These are phyloP conservation scores for Plasmodium gonderi DNA, from an alignment of 169 alveolate genomes.

Conservation along the genomic window DNA sequence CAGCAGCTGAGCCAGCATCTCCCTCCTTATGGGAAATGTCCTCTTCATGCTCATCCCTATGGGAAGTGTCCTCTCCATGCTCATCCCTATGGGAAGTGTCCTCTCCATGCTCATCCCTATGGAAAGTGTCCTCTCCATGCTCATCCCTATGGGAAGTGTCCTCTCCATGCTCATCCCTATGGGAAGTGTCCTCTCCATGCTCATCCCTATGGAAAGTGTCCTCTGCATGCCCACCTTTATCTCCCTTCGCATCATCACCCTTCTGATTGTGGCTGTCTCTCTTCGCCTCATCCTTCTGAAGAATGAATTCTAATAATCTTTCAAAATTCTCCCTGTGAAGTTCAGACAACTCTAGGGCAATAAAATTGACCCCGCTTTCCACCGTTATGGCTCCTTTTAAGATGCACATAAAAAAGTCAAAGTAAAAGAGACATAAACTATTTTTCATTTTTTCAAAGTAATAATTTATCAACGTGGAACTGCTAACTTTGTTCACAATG, in stretches of 20 bases:
- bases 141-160: too few species aligned
- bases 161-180: too few species aligned
- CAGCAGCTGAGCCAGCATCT: too few species aligned
- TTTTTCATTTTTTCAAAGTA: slow-evolving; percentile 6
- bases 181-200: too few species aligned
- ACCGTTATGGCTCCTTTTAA: slow-evolving; percentile 13
- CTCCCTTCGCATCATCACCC: background rate
- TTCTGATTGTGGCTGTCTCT: background rate
- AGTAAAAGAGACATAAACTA: slow-evolving; percentile 27
- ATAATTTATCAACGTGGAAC: background rate
- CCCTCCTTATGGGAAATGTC: too few species aligned
- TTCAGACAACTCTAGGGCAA: background rate
- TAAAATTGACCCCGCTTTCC: slow-evolving; percentile 18
- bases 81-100: too few species aligned
- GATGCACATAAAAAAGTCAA: slow-evolving; percentile 36
- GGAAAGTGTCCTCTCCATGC: too few species aligned
- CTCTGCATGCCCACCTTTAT: too few species aligned
- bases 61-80: too few species aligned
- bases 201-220: too few species aligned
- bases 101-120: too few species aligned
- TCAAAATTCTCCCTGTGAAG: background rate
- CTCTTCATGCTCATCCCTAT: too few species aligned
- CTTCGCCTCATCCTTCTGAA: background rate
- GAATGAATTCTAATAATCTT: background rate
- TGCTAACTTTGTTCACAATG: background rate